These are phyloP conservation scores for Chalciporus sphaerocephalus DNA, from an alignment of 768 basidiomycete species.

Conservation along the genomic window DNA sequence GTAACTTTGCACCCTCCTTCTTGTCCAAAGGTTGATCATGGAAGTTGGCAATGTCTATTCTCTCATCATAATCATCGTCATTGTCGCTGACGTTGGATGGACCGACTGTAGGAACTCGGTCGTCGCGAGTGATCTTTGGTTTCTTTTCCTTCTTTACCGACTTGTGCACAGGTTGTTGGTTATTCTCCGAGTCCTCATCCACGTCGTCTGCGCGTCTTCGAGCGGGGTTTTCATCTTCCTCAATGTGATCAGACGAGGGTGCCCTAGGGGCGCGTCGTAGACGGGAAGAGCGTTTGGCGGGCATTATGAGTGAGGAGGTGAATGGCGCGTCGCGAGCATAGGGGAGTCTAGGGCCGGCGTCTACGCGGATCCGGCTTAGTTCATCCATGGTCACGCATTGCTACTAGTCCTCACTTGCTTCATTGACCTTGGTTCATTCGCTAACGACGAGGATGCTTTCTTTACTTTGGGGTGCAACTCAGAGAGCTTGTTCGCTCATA, in stretches of 20 bases:
- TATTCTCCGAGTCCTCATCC: slow-evolving; percentile 35
- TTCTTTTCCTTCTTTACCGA: slow-evolving; percentile 32
- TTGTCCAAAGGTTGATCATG: slow-evolving; percentile 61
- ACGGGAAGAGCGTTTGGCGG: slow-evolving; percentile 35
- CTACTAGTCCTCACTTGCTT: not conserved
- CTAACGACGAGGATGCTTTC: slow-evolving; percentile 22
- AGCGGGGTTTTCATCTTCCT: slow-evolving; percentile 46
- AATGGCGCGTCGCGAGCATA: slow-evolving; percentile 18
- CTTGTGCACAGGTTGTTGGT: slow-evolving; percentile 37
- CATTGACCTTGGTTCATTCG: not conserved
- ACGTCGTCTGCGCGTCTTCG: slow-evolving; percentile 43
- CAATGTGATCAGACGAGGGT: slow-evolving; percentile 54
- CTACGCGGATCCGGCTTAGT: slow-evolving; percentile 21
- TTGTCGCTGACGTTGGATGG: slow-evolving; percentile 15
- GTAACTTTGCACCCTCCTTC: slow-evolving; percentile 48
- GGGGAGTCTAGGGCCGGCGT: slow-evolving; percentile 27
- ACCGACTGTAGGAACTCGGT: slow-evolving; percentile 18
- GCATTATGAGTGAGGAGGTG: slow-evolving; percentile 23
- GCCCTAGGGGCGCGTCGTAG: slow-evolving; percentile 40
- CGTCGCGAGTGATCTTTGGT: slow-evolving; percentile 22
- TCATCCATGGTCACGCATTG: too few species aligned
- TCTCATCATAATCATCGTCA: slow-evolving; percentile 44
- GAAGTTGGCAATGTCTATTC: slow-evolving; percentile 60
- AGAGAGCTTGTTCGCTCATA: slow-evolving; percentile 17
- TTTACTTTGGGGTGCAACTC: slow-evolving; percentile 14